Base-by-base conservation (phyloP, 2,329 filamentous ascomycete genomes). In the Venturiaceae sp. region DNA sequence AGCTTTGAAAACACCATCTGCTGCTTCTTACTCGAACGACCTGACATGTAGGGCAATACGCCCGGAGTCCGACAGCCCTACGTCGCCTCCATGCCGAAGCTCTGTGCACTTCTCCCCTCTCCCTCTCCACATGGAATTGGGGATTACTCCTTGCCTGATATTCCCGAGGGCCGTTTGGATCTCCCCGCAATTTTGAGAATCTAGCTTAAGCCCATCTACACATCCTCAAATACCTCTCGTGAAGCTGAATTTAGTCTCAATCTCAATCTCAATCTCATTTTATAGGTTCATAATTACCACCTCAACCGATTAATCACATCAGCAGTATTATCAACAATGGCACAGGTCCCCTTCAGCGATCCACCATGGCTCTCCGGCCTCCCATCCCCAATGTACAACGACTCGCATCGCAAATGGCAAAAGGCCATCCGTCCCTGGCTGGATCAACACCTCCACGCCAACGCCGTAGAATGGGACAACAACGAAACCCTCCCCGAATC, bases 381-480 rank as follows among this genome's bases (percentile, higher is more conserved):
- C 2, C 87, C 87, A 0, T 87, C 84, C 0, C 83, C 87, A 13
- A 87, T 89, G 74, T 88, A 87, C 74, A 84, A 80, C 26, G 76
- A 80, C 3, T 82, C 83, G 3, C 86, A 90, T 67, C 74, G 76
- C 14, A 74, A 73, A 66, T 89, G 84, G 77, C 87, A 91, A 68
- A 82, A 83, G 67, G 81, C 80, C 62, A 85, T 84, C 67, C 83
- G 85, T 36, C 79, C 76, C 5, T 90, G 90, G 68, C 75, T 87
- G 50, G 77, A 80, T 54, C 77, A 87, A 64, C 75, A 90, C 65
- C 73, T 90, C 5, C 73, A 81, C 55, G 75, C 80, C 36, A 72
- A 86, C 64, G 84, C 83, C 0, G 71, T 86, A 53, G 85, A 90
- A 46, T 91, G 86, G 84, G 88, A 91, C 64, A 80, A 78, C 14